A percentile compares a stretch with the other conserved stretches of the same genome.
These are phyloP conservation scores for Macadamia tetraphylla DNA, from an alignment of 164 flowering plant genomes.

Conservation along the genomic window DNA sequence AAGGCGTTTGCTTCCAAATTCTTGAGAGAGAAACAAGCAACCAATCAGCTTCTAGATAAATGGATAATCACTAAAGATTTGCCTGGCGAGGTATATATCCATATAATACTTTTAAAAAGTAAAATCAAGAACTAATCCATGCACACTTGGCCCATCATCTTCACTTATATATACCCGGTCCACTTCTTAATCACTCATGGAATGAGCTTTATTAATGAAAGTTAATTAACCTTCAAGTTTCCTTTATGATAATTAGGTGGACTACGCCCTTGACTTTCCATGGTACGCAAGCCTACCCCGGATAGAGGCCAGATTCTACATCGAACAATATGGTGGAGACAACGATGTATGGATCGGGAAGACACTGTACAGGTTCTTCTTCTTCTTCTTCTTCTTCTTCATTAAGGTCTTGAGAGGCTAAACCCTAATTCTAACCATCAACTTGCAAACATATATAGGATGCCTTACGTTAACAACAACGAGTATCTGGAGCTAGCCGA, in stretches of 20 bases:
- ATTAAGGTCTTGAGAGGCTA: too few species aligned
- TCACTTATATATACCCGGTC: too few species aligned
- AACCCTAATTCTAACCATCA: neutral
- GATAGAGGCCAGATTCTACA: conserved; percentile 55
- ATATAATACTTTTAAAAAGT: neutral
- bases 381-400: neutral
- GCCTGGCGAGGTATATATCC: conserved; percentile 68
- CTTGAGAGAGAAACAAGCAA: conserved; percentile 51
- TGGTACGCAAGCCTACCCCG: conserved; percentile 74
- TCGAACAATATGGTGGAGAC: conserved; percentile 77
- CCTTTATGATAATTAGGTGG: conserved; percentile 40
- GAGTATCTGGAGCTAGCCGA: conserved; percentile 72
- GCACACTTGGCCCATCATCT: too few species aligned
- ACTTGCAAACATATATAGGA: conserved; percentile 33
- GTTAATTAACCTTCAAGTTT: too few species aligned
- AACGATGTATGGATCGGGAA: conserved; percentile 88
- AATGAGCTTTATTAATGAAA: too few species aligned
- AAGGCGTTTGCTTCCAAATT: conserved; percentile 46
- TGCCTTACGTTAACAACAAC: conserved; percentile 69
- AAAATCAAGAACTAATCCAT: neutral
- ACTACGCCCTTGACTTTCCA: conserved; percentile 66
- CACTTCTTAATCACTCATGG: too few species aligned
- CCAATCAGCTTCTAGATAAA: conserved; percentile 60
- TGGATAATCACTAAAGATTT: conserved; percentile 88
- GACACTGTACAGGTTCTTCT: conserved; percentile 64